Percentiles rank a stretch among this genome's conserved stretches.
Evolutionary conservation across 2,329 filamentous ascomycete species (phyloP).

Genomic region (Mariannaea elegans): DNA sequence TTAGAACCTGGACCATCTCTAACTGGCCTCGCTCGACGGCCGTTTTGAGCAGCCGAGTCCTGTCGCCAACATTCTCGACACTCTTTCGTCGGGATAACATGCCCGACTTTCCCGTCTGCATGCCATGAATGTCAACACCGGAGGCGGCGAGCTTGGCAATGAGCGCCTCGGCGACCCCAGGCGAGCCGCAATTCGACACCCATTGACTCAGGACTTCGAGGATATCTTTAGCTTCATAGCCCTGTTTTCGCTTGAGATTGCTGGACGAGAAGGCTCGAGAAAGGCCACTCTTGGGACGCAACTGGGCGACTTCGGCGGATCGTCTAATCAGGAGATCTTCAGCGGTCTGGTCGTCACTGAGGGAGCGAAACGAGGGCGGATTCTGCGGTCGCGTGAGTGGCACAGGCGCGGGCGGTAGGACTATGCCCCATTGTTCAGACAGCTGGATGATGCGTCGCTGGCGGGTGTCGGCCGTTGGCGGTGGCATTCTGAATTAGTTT

Average conservation of each 20-base stretch:
- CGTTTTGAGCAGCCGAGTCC: constrained; percentile 59
- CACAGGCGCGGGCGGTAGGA: constrained; percentile 49
- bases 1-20: constrained; percentile 63
- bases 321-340: constrained; percentile 63
- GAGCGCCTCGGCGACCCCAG: constrained; percentile 65
- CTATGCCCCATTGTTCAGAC: constrained; percentile 60
- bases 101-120: constrained; percentile 57
- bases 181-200: constrained; percentile 58
- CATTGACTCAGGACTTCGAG: constrained; percentile 61
- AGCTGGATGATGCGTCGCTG: constrained; percentile 59
- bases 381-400: constrained; percentile 54
- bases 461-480: constrained; percentile 48
- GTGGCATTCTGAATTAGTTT: constrained; percentile 38
- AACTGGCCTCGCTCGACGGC: constrained; percentile 60
- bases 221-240: constrained; percentile 62
- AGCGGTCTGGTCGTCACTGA: constrained; percentile 61
- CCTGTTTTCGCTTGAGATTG: constrained; percentile 56
- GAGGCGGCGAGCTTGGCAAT: constrained; percentile 58
- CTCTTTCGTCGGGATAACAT: constrained; percentile 60
- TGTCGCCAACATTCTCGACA: constrained; percentile 57
- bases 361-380: constrained; percentile 54
- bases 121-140: constrained; percentile 61
- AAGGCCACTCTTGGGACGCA: constrained; percentile 51
- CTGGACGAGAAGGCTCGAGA: constrained; percentile 50
- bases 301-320: constrained; percentile 46